phyloP scores from a whole-genome alignment of 2,329 filamentous ascomycete genomes.

The Truncatella angustata region DNA sequence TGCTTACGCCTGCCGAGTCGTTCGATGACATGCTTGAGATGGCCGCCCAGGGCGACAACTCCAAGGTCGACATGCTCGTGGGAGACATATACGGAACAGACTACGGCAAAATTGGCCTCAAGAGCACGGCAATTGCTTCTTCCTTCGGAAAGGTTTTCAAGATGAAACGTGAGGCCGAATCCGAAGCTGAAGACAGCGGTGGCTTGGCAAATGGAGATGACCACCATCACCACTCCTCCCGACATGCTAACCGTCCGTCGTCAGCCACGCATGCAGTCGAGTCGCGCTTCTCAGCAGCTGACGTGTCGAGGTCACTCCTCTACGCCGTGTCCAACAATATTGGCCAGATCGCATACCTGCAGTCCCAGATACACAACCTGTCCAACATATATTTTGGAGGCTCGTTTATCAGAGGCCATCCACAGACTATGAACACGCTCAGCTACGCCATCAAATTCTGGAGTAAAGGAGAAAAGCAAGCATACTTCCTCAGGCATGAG shows the following conservation, averaged over 20 bases:
- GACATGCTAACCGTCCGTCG: conserved; percentile 11
- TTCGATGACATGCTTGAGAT: conserved; percentile 97
- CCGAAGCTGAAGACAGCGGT: conserved; percentile 71
- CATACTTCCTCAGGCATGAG: conserved; percentile 93
- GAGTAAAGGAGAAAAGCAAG: conserved; percentile 90
- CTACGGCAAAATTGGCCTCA: conserved; percentile 93
- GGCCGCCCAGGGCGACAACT: conserved; percentile 88
- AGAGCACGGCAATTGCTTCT: conserved; percentile 91
- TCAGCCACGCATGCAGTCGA: conserved; percentile 27
- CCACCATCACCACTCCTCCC: conserved; percentile 20
- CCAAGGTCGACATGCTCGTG: conserved; percentile 91
- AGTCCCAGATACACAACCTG: conserved; percentile 89
- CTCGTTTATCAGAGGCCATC: conserved; percentile 92
- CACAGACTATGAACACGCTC: conserved; percentile 96
- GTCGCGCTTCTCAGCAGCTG: conserved; percentile 69
- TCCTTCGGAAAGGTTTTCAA: conserved; percentile 97
- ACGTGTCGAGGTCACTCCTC: conserved; percentile 86
- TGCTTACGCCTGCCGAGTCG: conserved; percentile 89
- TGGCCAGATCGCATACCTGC: conserved; percentile 95
- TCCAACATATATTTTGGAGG: conserved; percentile 97
- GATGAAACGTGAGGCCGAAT: conserved; percentile 82
- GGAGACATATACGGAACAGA: conserved; percentile 97
- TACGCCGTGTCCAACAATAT: conserved; percentile 99
- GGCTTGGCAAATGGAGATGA: conserved; percentile 52
- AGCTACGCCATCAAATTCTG: conserved; percentile 98